These are phyloP conservation scores for Penicillium paneum DNA, from an alignment of 2,329 filamentous ascomycete species.

Conservation along the genomic window DNA sequence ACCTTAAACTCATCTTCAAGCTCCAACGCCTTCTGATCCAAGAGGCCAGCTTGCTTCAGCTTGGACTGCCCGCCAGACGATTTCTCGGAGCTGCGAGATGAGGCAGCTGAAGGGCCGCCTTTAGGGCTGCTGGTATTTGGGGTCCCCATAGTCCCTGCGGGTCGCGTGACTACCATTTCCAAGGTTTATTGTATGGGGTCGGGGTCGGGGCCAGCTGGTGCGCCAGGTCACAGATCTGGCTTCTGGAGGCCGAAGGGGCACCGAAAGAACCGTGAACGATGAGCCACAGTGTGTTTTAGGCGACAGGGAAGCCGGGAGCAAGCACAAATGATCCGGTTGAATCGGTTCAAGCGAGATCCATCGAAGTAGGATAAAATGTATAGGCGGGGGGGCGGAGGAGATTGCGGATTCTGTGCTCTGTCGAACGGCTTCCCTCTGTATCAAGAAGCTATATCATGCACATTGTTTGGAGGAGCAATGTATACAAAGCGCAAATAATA, in stretches of 20 bases:
- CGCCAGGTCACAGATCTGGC: constrained; percentile 1
- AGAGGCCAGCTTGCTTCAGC: constrained; percentile 25
- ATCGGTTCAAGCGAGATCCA: constrained; percentile 7
- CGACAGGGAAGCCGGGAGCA: constrained; percentile 20
- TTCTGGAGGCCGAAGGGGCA: not conserved
- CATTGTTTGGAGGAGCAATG: constrained; percentile 12
- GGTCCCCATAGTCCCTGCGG: constrained; percentile 1
- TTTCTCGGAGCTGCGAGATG: not conserved
- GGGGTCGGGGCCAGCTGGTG: not conserved
- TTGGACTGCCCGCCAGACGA: constrained; percentile 7
- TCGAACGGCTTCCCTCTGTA: constrained; percentile 19
- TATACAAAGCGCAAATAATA: not conserved
- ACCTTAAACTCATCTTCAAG: constrained; percentile 40
- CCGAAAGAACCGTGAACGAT: not conserved
- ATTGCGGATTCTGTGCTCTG: constrained; percentile 20
- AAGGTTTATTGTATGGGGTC: not conserved
- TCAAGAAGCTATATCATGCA: constrained; percentile 10
- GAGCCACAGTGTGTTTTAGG: not conserved
- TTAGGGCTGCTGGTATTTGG: constrained; percentile 1
- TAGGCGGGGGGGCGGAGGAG: constrained; percentile 1
- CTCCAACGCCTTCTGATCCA: constrained; percentile 28
- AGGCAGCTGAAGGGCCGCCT: not conserved
- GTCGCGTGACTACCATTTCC: constrained; percentile 6
- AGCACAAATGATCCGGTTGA: constrained; percentile 16
- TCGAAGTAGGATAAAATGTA: constrained; percentile 7